Conservation (phyloP, 2,329 filamentous ascomycete species). For the Colletotrichum filicis region DNA sequence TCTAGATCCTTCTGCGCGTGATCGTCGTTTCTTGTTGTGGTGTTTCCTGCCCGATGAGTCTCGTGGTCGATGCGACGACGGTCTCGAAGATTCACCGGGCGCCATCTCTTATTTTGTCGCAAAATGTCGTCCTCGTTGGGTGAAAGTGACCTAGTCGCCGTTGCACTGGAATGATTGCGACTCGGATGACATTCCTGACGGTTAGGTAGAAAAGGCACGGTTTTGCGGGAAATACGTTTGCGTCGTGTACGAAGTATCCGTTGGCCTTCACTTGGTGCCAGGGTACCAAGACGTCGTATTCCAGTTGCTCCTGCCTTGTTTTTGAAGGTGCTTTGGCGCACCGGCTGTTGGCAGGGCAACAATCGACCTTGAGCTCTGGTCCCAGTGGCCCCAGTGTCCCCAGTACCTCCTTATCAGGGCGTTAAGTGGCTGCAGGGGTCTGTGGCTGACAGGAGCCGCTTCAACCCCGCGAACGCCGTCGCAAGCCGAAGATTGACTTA, state of each 20-base stretch:
- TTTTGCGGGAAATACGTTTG: background rate
- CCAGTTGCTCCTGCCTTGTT: conserved; percentile 29
- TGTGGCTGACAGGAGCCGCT: conserved; percentile 21
- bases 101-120: conserved; percentile 44
- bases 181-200: conserved; percentile 14
- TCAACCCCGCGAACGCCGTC: conserved; percentile 37
- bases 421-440: conserved; percentile 27
- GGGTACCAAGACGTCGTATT: conserved; percentile 30
- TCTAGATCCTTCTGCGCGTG: conserved; percentile 43
- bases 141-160: conserved; percentile 5
- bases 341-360: conserved; percentile 54
- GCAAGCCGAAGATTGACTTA: conserved; percentile 38
- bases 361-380: conserved; percentile 39
- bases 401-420: conserved; percentile 38
- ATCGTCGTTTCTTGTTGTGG: conserved; percentile 48
- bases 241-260: background rate
- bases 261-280: conserved; percentile 7
- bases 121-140: conserved; percentile 36
- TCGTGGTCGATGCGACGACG: conserved; percentile 43
- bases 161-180: conserved; percentile 23
- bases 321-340: conserved; percentile 38
- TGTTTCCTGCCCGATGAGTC: conserved; percentile 46
- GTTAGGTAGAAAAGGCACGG: background rate
- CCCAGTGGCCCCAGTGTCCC: no score
- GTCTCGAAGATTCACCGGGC: conserved; percentile 46